Evolutionary conservation across 139 green algal genomes (phyloP).

Genomic region (Eudorina sp.): DNA sequence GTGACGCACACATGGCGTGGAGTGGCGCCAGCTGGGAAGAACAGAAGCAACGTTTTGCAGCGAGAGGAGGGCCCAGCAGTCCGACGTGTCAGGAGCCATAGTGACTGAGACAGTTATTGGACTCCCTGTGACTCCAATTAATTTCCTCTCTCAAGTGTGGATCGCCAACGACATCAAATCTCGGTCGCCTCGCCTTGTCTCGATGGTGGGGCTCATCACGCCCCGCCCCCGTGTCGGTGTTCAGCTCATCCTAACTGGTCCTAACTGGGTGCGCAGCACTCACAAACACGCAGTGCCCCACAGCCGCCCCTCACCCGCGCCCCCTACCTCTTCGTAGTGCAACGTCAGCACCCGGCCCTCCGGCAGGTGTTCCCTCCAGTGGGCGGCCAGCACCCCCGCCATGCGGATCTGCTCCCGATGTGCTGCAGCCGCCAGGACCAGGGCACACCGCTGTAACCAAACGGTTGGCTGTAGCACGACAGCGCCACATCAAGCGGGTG

Average conservation of each 20-base stretch:
- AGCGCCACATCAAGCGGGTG: constrained; percentile 81
- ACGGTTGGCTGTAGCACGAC: constrained; percentile 83
- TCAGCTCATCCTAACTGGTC: too few species aligned
- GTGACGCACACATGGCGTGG: too few species aligned
- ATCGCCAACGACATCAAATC: neutral
- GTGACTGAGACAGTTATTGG: too few species aligned
- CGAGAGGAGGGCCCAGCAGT: too few species aligned
- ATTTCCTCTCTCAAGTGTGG: too few species aligned
- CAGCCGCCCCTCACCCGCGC: neutral
- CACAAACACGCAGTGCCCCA: too few species aligned
- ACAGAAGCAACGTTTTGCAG: too few species aligned
- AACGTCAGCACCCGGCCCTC: constrained; percentile 63
- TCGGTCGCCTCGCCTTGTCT: neutral
- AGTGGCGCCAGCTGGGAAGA: too few species aligned
- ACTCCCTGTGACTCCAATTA: too few species aligned
- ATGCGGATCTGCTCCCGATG: constrained; percentile 55
- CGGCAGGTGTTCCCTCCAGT: constrained; percentile 69
- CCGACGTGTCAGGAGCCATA: too few species aligned
- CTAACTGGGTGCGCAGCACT: too few species aligned
- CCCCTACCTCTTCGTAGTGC: constrained; percentile 63
- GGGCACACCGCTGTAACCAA: constrained; percentile 69
- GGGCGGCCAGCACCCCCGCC: constrained; percentile 56
- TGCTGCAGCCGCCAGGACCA: constrained; percentile 76
- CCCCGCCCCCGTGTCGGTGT: neutral
- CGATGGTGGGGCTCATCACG: neutral